Percentiles rank a stretch among this genome's conserved stretches.
These are phyloP conservation scores for Tulasnella sp. DNA, from an alignment of 768 basidiomycete genomes.

Conservation along the genomic window DNA sequence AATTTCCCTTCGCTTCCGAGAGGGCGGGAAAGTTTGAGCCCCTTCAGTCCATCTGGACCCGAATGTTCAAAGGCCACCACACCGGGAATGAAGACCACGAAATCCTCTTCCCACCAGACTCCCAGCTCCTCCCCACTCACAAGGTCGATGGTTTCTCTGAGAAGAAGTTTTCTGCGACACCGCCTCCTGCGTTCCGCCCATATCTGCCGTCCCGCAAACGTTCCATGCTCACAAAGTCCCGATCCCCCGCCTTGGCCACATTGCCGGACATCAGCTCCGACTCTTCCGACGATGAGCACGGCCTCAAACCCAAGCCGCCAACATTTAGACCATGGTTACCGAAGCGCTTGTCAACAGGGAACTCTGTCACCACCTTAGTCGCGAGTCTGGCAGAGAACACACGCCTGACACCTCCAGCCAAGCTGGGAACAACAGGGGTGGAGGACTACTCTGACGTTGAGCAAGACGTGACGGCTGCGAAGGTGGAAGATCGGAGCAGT, in stretches of 20 bases:
- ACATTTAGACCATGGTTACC: conserved; percentile 6
- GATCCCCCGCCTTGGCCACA: background rate
- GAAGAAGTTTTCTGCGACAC: background rate
- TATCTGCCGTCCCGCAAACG: background rate
- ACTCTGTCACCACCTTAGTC: background rate
- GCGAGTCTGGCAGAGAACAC: background rate
- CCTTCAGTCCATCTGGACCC: conserved; percentile 41
- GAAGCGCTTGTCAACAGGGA: background rate
- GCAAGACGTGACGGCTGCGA: background rate
- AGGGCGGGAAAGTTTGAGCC: conserved; percentile 50
- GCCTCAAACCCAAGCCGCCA: background rate
- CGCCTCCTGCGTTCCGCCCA: background rate
- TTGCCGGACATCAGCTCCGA: background rate
- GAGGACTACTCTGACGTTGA: conserved; percentile 6
- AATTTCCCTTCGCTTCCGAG: conserved; percentile 35
- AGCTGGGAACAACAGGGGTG: background rate
- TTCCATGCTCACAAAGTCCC: background rate
- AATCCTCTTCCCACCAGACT: conserved; percentile 11
- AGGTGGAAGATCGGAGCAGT: background rate
- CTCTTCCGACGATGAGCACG: background rate
- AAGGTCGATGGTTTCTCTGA: background rate
- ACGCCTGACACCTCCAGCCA: background rate
- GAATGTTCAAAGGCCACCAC: conserved; percentile 28
- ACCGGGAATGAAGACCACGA: background rate
- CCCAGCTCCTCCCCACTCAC: conserved; percentile 5